Conservation (phyloP, 2,329 filamentous ascomycete genomes). For the Pseudogymnoascus sp. region DNA sequence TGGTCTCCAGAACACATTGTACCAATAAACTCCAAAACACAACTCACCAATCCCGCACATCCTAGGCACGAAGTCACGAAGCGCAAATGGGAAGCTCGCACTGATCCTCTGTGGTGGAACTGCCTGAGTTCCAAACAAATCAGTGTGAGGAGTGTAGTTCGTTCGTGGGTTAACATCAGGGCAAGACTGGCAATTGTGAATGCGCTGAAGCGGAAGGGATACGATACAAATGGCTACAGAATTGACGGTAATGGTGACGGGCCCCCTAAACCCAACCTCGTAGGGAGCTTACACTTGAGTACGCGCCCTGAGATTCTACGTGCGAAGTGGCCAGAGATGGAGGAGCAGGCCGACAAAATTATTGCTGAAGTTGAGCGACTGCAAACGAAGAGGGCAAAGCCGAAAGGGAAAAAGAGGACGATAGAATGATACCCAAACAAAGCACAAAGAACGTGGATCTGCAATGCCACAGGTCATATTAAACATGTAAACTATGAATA, state of each 20-base stretch:
- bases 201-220: constrained; percentile 42
- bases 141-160: constrained; percentile 38
- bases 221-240: constrained; percentile 29
- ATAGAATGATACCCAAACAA: not conserved
- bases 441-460: constrained; percentile 14
- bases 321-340: constrained; percentile 1
- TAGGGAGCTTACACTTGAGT: not conserved
- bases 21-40: not conserved
- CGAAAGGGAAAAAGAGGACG: not conserved
- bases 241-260: not conserved
- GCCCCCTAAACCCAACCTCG: not conserved
- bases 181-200: constrained; percentile 39
- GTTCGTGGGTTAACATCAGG: constrained; percentile 40
- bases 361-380: constrained; percentile 1
- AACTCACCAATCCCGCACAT: constrained; percentile 21
- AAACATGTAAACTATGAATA: constrained; percentile 4
- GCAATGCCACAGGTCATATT: not conserved
- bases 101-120: constrained; percentile 43
- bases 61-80: constrained; percentile 34
- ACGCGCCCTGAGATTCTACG: not conserved
- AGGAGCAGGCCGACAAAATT: not conserved
- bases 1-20: constrained; percentile 7
- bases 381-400: not conserved
- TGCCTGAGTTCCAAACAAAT: constrained; percentile 30
- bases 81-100: constrained; percentile 33